Evolutionary conservation across 768 basidiomycete genomes (phyloP).

Genomic region (Amanita thiersii): DNA sequence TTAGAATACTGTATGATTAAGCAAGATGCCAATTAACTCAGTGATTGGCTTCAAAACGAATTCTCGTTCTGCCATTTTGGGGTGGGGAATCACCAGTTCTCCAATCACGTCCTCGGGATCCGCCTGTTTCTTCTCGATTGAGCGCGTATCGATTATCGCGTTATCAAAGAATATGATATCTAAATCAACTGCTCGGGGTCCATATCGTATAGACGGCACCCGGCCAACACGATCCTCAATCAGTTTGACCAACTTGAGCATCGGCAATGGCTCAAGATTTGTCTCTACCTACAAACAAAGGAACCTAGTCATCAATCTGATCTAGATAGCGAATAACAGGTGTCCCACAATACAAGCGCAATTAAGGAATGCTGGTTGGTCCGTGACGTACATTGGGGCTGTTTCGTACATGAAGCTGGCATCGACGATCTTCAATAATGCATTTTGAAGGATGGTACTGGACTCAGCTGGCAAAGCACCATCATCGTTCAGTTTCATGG

Average conservation of each 20-base stretch:
- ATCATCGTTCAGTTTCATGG: slow-evolving; percentile 18
- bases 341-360: slow-evolving; percentile 76
- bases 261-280: slow-evolving; percentile 43
- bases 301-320: too few species aligned
- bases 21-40: slow-evolving; percentile 54
- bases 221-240: slow-evolving; percentile 76
- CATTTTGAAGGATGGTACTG: slow-evolving; percentile 11
- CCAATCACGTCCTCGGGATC: slow-evolving; percentile 46
- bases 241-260: slow-evolving; percentile 60
- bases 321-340: slow-evolving; percentile 1
- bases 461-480: slow-evolving; percentile 11
- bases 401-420: slow-evolving; percentile 93
- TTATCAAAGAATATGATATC: slow-evolving; percentile 78
- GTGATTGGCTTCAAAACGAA: slow-evolving; percentile 85
- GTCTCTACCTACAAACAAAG: slow-evolving; percentile 93
- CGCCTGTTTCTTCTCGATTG: slow-evolving; percentile 24
- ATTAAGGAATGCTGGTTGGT: slow-evolving; percentile 86
- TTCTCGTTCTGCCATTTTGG: slow-evolving; percentile 72
- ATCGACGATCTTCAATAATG: slow-evolving; percentile 41
- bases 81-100: slow-evolving; percentile 82
- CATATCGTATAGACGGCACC: slow-evolving; percentile 69
- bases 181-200: slow-evolving; percentile 85
- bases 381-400: slow-evolving; percentile 92
- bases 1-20: too few species aligned
- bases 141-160: slow-evolving; percentile 48